Conservation (phyloP, 495 filamentous ascomycete species). For the Clohesyomyces aquaticus region DNA sequence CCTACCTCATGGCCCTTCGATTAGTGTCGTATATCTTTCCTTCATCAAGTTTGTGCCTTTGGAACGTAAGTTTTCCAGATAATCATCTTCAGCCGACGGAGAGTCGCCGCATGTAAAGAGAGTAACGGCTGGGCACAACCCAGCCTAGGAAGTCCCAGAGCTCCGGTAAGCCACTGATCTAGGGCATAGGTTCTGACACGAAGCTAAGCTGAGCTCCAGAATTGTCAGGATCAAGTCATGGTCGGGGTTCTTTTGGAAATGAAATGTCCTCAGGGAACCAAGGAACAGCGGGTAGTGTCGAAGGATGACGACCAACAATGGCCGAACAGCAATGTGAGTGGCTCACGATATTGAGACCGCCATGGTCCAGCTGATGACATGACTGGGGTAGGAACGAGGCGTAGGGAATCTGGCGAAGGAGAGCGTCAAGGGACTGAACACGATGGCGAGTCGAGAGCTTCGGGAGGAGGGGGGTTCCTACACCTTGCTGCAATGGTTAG, state of each 20-base stretch:
- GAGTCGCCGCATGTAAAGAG: not conserved
- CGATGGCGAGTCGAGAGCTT: not conserved
- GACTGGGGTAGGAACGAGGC: not conserved
- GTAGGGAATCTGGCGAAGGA: not conserved
- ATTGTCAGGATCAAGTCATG: not conserved
- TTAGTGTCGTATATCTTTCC: not conserved
- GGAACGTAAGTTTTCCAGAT: not conserved
- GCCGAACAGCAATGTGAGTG: not conserved
- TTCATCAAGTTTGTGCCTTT: not conserved
- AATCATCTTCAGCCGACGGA: not conserved
- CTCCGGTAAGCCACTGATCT: not conserved
- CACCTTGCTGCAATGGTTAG: constrained; percentile 6
- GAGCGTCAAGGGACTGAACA: not conserved
- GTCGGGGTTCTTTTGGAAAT: not conserved
- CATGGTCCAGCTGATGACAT: not conserved
- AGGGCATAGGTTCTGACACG: not conserved
- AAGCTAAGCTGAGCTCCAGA: not conserved
- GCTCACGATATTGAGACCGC: not conserved
- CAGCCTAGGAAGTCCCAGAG: not conserved
- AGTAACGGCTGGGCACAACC: not conserved
- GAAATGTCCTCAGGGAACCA: not conserved
- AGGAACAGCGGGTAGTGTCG: not conserved
- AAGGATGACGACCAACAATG: not conserved
- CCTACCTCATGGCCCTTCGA: not conserved
- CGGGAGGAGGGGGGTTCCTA: not conserved